A percentile compares a stretch with the other conserved stretches of the same genome.
These are phyloP conservation scores for Glycine soja DNA, from an alignment of 306 rosid genomes.

Conservation along the genomic window DNA sequence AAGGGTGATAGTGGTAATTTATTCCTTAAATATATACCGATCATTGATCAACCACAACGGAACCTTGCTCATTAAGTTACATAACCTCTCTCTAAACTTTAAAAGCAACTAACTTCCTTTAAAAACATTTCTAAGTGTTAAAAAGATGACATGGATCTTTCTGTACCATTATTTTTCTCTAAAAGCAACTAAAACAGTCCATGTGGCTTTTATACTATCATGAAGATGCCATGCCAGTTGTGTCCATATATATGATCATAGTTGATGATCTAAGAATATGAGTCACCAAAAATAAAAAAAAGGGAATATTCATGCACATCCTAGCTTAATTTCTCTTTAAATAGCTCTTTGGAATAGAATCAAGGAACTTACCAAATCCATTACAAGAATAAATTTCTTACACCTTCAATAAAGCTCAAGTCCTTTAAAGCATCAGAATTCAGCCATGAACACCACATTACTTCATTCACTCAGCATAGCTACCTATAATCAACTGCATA, in stretches of 20 bases:
- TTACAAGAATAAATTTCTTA: neutral
- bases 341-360: neutral
- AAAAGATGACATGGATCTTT: conserved; percentile 14
- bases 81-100: neutral
- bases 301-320: neutral
- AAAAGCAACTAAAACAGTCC: neutral
- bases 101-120: neutral
- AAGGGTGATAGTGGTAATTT: neutral
- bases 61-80: conserved; percentile 15
- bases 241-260: neutral
- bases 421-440: neutral
- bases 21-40: neutral
- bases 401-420: neutral
- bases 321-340: neutral
- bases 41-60: neutral
- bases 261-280: neutral
- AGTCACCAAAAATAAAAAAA: neutral
- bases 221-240: neutral
- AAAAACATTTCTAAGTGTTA: neutral
- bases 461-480: conserved; percentile 15
- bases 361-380: neutral
- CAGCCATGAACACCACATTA: neutral
- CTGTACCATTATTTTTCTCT: neutral
- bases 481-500: neutral
- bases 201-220: neutral